phyloP scores from a whole-genome alignment of 2,329 filamentous ascomycete species.

The Hymenoscyphus albidus region DNA sequence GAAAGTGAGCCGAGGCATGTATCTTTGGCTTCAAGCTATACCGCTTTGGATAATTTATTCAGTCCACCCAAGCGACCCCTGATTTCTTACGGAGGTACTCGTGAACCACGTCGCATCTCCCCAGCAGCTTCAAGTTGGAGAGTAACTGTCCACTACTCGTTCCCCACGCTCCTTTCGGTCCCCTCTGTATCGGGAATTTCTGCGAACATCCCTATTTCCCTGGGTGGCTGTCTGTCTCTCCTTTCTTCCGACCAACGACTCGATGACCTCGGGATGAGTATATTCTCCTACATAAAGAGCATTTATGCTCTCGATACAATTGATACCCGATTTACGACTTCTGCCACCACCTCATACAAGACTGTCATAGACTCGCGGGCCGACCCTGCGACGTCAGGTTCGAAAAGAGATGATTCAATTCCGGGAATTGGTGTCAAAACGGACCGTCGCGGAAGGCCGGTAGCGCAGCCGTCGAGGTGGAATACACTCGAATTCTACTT shows the following conservation, averaged over 20 bases:
- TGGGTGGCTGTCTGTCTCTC: neutral
- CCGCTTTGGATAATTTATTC: neutral
- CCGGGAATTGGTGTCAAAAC: constrained; percentile 31
- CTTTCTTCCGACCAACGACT: constrained; percentile 8
- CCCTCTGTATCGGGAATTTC: neutral
- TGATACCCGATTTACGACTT: constrained; percentile 68
- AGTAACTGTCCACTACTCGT: neutral
- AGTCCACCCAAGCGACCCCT: neutral
- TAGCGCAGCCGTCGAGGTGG: constrained; percentile 69
- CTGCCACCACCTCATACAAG: constrained; percentile 65
- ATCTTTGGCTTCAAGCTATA: neutral
- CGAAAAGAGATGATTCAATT: constrained; percentile 30
- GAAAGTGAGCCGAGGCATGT: neutral
- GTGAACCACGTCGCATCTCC: neutral
- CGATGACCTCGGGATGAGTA: constrained; percentile 30
- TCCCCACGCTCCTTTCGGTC: constrained; percentile 1
- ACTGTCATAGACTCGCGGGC: constrained; percentile 49
- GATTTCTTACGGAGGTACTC: neutral
- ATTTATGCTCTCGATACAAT: constrained; percentile 66
- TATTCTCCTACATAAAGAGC: constrained; percentile 42
- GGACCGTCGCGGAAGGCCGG: constrained; percentile 43
- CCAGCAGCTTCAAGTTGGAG: neutral
- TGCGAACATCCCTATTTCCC: neutral
- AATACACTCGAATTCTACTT: constrained; percentile 78
- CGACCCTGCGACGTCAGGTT: constrained; percentile 38